phyloP scores from a whole-genome alignment of 2,329 filamentous ascomycete species.

The Plenodomus biglobosus region DNA sequence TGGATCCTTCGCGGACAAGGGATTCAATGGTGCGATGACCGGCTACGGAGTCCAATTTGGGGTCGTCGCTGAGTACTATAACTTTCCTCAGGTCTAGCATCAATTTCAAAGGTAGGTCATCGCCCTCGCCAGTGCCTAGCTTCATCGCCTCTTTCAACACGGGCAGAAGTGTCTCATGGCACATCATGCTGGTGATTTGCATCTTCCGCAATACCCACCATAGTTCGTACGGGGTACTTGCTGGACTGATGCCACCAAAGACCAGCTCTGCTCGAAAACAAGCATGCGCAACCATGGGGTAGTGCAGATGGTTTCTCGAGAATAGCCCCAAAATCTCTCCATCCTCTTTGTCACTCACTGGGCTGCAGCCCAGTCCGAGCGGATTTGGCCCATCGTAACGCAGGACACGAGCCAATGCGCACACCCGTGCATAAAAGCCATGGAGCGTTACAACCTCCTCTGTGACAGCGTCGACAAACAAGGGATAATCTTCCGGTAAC shows the following conservation, averaged over 20 bases:
- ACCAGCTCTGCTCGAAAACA: conserved; percentile 34
- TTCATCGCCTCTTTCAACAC: conserved; percentile 29
- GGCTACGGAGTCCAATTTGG: conserved; percentile 15
- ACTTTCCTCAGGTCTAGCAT: conserved; percentile 27
- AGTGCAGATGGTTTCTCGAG: conserved; percentile 35
- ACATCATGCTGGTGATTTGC: conserved; percentile 33
- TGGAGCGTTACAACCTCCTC: conserved; percentile 30
- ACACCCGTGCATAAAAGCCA: conserved; percentile 28
- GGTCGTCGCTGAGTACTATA: conserved; percentile 30
- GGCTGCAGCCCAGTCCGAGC: conserved; percentile 19
- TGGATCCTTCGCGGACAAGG: conserved; percentile 22
- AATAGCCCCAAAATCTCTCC: conserved; percentile 36
- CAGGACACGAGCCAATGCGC: conserved; percentile 31
- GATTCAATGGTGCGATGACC: conserved; percentile 29
- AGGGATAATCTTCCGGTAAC: conserved; percentile 32
- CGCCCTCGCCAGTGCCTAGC: conserved; percentile 26
- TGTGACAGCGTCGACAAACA: conserved; percentile 33
- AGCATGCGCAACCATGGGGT: conserved; percentile 35
- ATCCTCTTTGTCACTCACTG: conserved; percentile 25
- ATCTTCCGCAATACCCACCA: conserved; percentile 39
- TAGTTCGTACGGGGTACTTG: conserved; percentile 33
- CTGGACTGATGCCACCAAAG: conserved; percentile 38
- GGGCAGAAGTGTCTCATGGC: conserved; percentile 30
- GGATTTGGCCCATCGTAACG: conserved; percentile 34
- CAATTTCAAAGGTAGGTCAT: conserved; percentile 22